Evolutionary conservation across 768 basidiomycete genomes (phyloP), one percentile per base, ranked within the genome.

Genomic region (Plicaturopsis crispa): DNA sequence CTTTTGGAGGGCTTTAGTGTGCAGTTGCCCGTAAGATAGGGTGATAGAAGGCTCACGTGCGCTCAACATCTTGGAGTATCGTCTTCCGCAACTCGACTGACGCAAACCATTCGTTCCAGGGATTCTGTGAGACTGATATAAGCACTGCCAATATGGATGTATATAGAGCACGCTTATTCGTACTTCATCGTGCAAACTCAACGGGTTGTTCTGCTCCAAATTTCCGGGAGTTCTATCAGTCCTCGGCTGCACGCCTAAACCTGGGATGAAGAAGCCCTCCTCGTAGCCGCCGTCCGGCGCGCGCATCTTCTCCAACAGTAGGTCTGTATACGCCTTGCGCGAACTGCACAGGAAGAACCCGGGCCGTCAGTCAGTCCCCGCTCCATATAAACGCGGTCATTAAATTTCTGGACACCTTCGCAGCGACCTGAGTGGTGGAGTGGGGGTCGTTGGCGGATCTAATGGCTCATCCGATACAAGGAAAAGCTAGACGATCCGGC

Each of bases 81-180:
- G 78, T 87, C 55, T 84, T 91, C 24, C 92, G 73, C 26, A 97
- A 65, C 42, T 98, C 96, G 13, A 92, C 71, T 28, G 90, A 76
- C 20, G 78, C 68, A 58, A 97, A 99, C 89, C 91, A 98, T 33
- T 79, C 75, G 48, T 79, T 84, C 96, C 96, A 99, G 7, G 93
- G 93, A 60, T 93, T 96, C 80, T 93, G 26, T 28, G 10, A 28
- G 26, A 28, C 26, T 28, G 14, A 28, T n/a, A n/a, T n/a, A n/a
- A n/a, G n/a, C n/a, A n/a, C n/a, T n/a, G n/a, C n/a, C n/a, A n/a
- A n/a, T n/a, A n/a, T n/a, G n/a, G n/a, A n/a, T n/a, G n/a, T n/a
- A n/a, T n/a, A n/a, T n/a, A n/a, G n/a, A 28, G 14, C 26, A 28
- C 35, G 21, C 17, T 19, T 24, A 12, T 12, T 24, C 63, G 33